Evolutionary conservation across 73 alveolate species (phyloP).

Genomic region (Blepharisma stoltei): DNA sequence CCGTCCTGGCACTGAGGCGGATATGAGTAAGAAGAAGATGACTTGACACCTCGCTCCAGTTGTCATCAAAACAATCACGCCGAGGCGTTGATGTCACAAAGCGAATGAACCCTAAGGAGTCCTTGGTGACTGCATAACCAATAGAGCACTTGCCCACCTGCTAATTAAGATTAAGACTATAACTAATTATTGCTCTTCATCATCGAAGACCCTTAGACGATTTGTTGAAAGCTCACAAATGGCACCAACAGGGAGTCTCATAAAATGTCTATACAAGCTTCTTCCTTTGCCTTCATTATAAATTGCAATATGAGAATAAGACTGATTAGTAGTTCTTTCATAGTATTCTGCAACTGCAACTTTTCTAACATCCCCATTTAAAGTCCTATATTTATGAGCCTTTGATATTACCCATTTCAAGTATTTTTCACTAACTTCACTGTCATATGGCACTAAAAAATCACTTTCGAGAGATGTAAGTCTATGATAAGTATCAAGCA

Average conservation of each 20-base stretch:
- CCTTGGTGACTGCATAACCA: too few species aligned
- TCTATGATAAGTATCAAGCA: slow-evolving; percentile 53
- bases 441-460: slow-evolving; percentile 58
- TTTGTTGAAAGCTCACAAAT: slow-evolving; percentile 28
- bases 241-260: slow-evolving; percentile 31
- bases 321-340: slow-evolving; percentile 2
- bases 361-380: slow-evolving; percentile 44
- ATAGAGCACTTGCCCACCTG: too few species aligned
- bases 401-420: slow-evolving; percentile 39
- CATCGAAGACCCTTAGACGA: background rate
- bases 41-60: too few species aligned
- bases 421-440: slow-evolving; percentile 48
- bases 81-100: too few species aligned
- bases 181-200: background rate
- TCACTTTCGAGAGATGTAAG: slow-evolving; percentile 41
- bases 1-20: too few species aligned
- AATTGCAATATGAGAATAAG: slow-evolving; percentile 26
- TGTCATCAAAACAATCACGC: too few species aligned
- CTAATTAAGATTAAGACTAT: too few species aligned
- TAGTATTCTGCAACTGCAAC: slow-evolving; percentile 23
- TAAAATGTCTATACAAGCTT: slow-evolving; percentile 34
- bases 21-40: too few species aligned
- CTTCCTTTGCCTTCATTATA: slow-evolving; percentile 26
- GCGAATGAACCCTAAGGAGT: too few species aligned
- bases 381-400: slow-evolving; percentile 49